A percentile compares a stretch with the other conserved stretches of the same genome.
Evolutionary conservation across 2,329 filamentous ascomycete genomes (phyloP).

Genomic region (Xenosphaeropsis pyriputrescens): DNA sequence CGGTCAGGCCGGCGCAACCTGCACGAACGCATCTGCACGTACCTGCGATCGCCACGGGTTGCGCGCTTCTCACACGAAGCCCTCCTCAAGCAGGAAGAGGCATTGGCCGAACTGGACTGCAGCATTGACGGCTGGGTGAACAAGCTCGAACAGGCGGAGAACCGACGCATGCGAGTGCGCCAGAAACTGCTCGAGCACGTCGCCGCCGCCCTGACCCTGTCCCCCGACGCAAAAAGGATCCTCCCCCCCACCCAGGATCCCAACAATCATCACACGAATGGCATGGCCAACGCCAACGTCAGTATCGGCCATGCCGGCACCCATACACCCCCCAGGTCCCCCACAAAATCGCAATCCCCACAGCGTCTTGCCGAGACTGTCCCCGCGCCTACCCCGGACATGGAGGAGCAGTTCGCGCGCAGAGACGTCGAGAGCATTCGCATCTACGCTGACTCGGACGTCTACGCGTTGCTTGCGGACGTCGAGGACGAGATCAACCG

Average conservation of each 20-base stretch:
- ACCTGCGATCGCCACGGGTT: constrained; percentile 55
- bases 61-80: constrained; percentile 61
- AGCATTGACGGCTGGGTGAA: constrained; percentile 70
- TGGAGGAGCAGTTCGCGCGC: constrained; percentile 12
- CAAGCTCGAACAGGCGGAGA: constrained; percentile 71
- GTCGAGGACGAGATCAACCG: constrained; percentile 44
- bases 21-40: constrained; percentile 63
- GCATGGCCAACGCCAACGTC: background rate
- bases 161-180: constrained; percentile 57
- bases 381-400: constrained; percentile 8
- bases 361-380: constrained; percentile 9
- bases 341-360: constrained; percentile 24
- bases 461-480: constrained; percentile 51
- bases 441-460: constrained; percentile 52
- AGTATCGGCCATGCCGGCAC: constrained; percentile 9
- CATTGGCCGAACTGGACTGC: constrained; percentile 58
- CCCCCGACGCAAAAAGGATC: constrained; percentile 9
- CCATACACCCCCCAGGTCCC: constrained; percentile 37
- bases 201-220: constrained; percentile 51
- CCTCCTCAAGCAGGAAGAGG: constrained; percentile 68
- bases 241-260: constrained; percentile 14
- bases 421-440: constrained; percentile 47
- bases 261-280: too few relatives aligned
- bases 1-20: constrained; percentile 63
- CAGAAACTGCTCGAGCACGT: constrained; percentile 75